A percentile compares a stretch with the other conserved stretches of the same genome.
phyloP scores from a whole-genome alignment of 2,329 filamentous ascomycete genomes.

The Zymoseptoria ardabiliae region DNA sequence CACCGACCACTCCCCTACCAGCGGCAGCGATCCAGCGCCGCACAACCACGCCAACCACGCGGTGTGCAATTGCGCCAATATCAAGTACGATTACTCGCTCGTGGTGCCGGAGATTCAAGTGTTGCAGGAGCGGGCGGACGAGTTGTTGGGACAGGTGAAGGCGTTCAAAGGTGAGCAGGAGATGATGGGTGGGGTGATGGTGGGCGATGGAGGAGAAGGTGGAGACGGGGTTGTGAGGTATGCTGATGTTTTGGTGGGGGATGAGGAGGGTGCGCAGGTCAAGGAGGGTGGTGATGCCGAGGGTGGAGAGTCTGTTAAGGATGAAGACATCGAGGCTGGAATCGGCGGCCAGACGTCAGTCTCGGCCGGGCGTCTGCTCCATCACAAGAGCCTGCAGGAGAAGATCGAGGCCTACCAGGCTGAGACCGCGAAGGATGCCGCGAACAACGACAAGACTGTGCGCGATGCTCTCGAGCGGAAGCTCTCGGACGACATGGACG shows the following conservation, averaged over 20 bases:
- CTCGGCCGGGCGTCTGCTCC: no score
- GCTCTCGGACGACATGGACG: neutral
- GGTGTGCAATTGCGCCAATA: neutral
- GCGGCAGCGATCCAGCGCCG: neutral
- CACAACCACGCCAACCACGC: neutral
- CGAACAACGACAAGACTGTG: neutral
- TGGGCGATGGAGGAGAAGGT: neutral
- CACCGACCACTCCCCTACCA: neutral
- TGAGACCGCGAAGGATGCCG: no score
- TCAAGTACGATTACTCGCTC: neutral
- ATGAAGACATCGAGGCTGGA: no score
- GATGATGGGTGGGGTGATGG: neutral
- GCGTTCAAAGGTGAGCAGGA: neutral
- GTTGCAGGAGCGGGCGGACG: neutral
- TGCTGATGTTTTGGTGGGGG: neutral
- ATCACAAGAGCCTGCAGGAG: neutral
- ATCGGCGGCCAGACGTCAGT: no score
- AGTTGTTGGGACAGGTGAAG: neutral
- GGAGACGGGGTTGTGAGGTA: neutral
- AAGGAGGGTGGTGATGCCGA: neutral
- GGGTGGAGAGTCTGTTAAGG: neutral
- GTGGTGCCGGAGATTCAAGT: neutral
- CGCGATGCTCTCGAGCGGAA: neutral
- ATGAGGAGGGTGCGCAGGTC: neutral
- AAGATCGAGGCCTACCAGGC: neutral